A percentile compares a stretch with the other conserved stretches of the same genome.
These are phyloP conservation scores for Ceratobasidium sp. DNA, from an alignment of 1,284 basidiomycete species.

Conservation along the genomic window DNA sequence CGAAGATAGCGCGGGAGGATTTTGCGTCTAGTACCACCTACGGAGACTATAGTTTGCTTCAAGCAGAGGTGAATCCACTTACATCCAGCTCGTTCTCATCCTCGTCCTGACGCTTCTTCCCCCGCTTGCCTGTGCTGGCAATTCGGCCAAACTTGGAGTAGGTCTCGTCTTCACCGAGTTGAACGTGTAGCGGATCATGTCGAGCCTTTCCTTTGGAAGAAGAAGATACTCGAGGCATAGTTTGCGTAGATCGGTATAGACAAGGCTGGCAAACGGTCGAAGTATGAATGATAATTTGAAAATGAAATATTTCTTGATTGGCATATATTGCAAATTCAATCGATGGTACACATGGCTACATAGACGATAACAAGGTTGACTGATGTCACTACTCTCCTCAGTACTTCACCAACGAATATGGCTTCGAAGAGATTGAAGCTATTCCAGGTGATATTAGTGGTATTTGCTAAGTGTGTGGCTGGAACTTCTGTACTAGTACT, in stretches of 20 bases:
- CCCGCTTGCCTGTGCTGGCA: conserved; percentile 76
- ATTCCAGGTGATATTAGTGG: conserved; percentile 17
- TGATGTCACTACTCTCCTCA: background rate
- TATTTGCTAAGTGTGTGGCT: conserved; percentile 20
- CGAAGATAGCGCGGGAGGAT: conserved; percentile 89
- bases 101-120: conserved; percentile 66
- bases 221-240: conserved; percentile 29
- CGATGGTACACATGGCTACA: background rate
- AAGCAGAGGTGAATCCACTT: conserved; percentile 32
- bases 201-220: conserved; percentile 62
- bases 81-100: conserved; percentile 65
- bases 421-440: background rate
- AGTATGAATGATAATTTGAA: background rate
- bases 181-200: conserved; percentile 86
- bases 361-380: background rate
- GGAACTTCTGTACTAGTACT: background rate
- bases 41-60: background rate
- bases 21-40: conserved; percentile 85
- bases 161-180: conserved; percentile 79
- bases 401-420: background rate
- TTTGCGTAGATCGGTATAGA: background rate
- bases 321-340: background rate
- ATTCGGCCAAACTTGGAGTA: conserved; percentile 81
- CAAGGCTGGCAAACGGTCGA: background rate
- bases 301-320: conserved; percentile 14